Evolutionary conservation across 176 grass and related monocot species (phyloP), one percentile per base, ranked within the genome.

Genomic region (Miscanthus lutarioriparius): DNA sequence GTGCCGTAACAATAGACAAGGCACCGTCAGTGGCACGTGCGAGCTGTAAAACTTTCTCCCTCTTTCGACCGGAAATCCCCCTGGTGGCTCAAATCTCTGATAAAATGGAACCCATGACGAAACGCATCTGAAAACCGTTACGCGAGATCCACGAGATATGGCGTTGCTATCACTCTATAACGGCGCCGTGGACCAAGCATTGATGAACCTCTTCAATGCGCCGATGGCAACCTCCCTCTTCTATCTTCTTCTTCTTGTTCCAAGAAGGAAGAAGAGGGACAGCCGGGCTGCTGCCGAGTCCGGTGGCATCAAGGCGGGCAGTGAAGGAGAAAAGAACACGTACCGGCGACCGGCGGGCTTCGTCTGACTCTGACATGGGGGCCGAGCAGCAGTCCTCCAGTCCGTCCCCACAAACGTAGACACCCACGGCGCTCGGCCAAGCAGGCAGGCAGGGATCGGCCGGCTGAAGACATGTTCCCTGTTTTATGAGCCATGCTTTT

Each of bases 281-380:
- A 64, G 12, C 15, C n/a, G 10, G 35, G 62, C 41, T 48, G 44
- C 65, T 73, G 76, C 67, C 54, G 28, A 19, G 53, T 62, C 61
- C 81, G 64, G 20, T 27, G 63, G 28, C 39, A 43, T 58, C 7
- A 58, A 58, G 54, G 54, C 49, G 77, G 3, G 70, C 58, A 49
- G 28, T 51, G 7, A 86, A 80, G 39, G 76, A 27, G 76, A 79
- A 38, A 79, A 86, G 38, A 78, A 79, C 66, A 26, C 74, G 48
- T 48, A 80, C 76, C 67, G 20, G 76, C 33, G 20, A 1, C 8
- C 6, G 38, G 15, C 70, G 12, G 12, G 22, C 15, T n/a, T 43
- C 27, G 17, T 17, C 48, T 51, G 6, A 54, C 16, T 26, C 30
- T 40, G 16, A 12, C 39, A 25, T 10, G 49, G n/a, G 40, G 13